Percentiles rank a stretch among this genome's conserved stretches.
phyloP scores from a whole-genome alignment of 345 rosid genomes.

The Anacardium occidentale region DNA sequence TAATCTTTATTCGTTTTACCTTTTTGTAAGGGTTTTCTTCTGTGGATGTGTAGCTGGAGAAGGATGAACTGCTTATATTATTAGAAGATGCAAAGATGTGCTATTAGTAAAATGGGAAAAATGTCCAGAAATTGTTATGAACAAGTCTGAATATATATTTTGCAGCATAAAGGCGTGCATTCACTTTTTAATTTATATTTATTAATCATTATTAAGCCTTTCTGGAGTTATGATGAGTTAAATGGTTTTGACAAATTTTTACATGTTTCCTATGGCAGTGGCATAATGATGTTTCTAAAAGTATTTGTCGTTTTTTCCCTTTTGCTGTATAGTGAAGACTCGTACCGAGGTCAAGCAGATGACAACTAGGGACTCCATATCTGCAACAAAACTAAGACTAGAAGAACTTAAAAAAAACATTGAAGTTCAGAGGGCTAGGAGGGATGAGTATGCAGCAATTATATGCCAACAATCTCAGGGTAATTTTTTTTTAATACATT shows the following conservation, averaged over 20 bases:
- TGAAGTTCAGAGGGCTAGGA: constrained; percentile 59
- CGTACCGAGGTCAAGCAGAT: constrained; percentile 73
- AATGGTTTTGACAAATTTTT: neutral
- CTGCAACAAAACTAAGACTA: constrained; percentile 52
- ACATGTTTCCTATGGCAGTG: neutral
- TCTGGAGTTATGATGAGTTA: neutral
- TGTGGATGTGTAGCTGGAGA: neutral
- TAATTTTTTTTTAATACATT: constrained; percentile 29
- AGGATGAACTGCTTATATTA: neutral
- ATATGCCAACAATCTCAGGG: constrained; percentile 61
- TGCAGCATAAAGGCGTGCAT: neutral
- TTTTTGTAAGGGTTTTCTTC: neutral
- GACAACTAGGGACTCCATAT: constrained; percentile 60
- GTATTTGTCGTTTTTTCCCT: constrained; percentile 2
- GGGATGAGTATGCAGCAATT: constrained; percentile 54
- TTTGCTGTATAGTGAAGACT: constrained; percentile 60
- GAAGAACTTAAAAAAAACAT: constrained; percentile 55
- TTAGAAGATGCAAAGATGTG: neutral
- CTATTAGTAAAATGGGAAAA: neutral
- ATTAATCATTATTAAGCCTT: neutral
- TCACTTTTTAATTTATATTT: neutral
- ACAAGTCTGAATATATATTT: neutral
- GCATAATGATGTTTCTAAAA: neutral
- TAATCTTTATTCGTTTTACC: neutral
- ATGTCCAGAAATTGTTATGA: neutral